Conservation (phyloP, 139 green algal genomes). For the Micractinium conductrix region DNA sequence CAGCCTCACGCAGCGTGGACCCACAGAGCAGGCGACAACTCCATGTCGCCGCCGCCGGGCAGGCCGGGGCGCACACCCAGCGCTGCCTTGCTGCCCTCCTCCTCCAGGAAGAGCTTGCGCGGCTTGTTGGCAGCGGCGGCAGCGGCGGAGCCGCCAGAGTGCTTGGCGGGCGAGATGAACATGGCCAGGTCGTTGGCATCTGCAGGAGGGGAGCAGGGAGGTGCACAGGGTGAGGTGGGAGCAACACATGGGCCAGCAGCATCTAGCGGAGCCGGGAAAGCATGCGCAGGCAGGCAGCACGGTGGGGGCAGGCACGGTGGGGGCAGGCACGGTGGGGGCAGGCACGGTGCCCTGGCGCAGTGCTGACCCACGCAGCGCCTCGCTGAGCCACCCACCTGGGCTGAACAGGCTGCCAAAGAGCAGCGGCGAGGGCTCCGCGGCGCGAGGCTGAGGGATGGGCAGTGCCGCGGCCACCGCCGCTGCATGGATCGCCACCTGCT, state of each 20-base stretch:
- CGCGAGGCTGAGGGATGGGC: neutral
- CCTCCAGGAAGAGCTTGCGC: slow-evolving; percentile 39
- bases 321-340: too few relatives aligned
- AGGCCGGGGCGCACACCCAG: neutral
- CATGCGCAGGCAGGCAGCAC: neutral
- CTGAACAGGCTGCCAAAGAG: slow-evolving; percentile 34
- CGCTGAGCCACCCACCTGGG: neutral
- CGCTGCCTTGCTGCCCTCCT: neutral
- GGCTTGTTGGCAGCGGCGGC: slow-evolving; percentile 30
- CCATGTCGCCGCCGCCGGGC: neutral
- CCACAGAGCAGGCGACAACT: slow-evolving; percentile 20
- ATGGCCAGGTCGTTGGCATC: slow-evolving; percentile 36
- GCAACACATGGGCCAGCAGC: neutral
- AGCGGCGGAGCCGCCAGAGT: neutral
- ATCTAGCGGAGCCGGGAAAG: neutral
- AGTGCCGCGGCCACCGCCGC: neutral
- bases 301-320: too few relatives aligned
- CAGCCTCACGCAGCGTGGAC: slow-evolving; percentile 16
- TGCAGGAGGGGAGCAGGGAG: neutral
- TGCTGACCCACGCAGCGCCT: neutral
- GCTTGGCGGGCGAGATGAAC: slow-evolving; percentile 43
- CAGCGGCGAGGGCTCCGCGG: neutral
- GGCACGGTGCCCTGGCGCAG: neutral
- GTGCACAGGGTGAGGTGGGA: neutral
- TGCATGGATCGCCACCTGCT: slow-evolving; percentile 31